phyloP scores from a whole-genome alignment of 139 green algal species.

The Micractinium conductrix region DNA sequence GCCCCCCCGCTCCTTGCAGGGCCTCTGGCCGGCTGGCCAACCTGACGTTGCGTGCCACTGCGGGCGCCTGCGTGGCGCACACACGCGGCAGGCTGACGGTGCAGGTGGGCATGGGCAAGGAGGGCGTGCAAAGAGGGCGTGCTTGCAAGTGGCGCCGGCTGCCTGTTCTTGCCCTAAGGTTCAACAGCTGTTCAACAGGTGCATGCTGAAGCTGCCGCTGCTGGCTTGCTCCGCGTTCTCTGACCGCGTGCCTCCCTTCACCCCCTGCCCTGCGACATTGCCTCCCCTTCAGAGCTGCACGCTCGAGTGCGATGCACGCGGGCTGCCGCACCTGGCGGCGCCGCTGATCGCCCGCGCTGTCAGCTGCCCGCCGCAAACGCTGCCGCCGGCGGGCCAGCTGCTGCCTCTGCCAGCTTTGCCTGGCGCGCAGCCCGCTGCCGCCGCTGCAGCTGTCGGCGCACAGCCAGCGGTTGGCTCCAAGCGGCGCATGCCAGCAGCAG shows the following conservation, averaged over 20 bases:
- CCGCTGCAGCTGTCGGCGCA: too few species aligned
- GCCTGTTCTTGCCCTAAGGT: too few species aligned
- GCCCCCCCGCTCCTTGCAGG: not conserved
- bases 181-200: too few species aligned
- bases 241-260: too few species aligned
- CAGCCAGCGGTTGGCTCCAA: not conserved
- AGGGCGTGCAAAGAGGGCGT: too few species aligned
- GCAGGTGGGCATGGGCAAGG: constrained; percentile 21
- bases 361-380: not conserved
- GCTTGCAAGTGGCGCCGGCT: too few species aligned
- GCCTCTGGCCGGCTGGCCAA: constrained; percentile 30
- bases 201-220: too few species aligned
- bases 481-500: not conserved
- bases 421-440: too few species aligned
- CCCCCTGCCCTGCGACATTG: too few species aligned
- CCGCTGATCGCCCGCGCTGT: constrained; percentile 29
- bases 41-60: constrained; percentile 9
- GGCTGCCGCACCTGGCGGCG: constrained; percentile 20
- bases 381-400: not conserved
- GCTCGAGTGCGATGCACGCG: constrained; percentile 23
- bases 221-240: too few species aligned
- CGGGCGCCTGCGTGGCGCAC: constrained; percentile 29
- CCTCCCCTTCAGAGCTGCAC: constrained; percentile 14
- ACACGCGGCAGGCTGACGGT: constrained; percentile 23
- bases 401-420: not conserved